Percentiles rank a stretch among this genome's conserved stretches.
These are phyloP conservation scores for Suillus spraguei DNA, from an alignment of 768 basidiomycete genomes.

Conservation along the genomic window DNA sequence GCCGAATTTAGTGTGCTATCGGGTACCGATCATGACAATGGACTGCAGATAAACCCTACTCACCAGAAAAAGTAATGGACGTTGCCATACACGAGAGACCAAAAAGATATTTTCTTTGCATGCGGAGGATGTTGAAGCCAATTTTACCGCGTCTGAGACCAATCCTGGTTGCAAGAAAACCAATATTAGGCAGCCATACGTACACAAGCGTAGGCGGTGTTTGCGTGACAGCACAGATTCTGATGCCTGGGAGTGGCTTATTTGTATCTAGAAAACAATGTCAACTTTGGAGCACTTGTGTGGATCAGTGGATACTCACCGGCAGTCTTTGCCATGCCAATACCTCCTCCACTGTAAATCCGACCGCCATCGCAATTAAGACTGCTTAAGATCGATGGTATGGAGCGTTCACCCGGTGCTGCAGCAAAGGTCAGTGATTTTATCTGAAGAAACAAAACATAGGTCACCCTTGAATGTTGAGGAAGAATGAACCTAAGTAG, in stretches of 20 bases:
- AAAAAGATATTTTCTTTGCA: neutral
- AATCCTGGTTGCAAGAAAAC: conserved; percentile 1
- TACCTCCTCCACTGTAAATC: neutral
- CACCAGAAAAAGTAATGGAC: conserved; percentile 4
- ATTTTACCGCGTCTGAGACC: neutral
- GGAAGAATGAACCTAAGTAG: neutral
- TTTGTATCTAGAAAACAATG: conserved; percentile 1
- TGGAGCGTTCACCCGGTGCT: conserved; percentile 6
- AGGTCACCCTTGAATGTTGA: conserved; percentile 1
- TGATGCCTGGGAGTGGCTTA: neutral
- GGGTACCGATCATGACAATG: neutral
- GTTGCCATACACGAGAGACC: conserved; percentile 5
- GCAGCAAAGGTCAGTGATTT: neutral
- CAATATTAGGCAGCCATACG: conserved; percentile 4
- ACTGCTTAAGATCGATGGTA: neutral
- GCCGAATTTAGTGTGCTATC: conserved; percentile 3
- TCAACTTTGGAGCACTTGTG: neutral
- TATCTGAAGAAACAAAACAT: neutral
- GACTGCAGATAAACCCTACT: neutral
- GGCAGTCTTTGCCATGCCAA: neutral
- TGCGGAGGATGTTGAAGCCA: neutral
- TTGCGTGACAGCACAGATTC: neutral
- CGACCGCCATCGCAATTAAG: neutral
- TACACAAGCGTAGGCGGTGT: neutral
- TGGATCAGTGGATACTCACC: neutral